These are phyloP conservation scores for Candida nitratophila DNA, from an alignment of 805 yeast species.

Conservation along the genomic window DNA sequence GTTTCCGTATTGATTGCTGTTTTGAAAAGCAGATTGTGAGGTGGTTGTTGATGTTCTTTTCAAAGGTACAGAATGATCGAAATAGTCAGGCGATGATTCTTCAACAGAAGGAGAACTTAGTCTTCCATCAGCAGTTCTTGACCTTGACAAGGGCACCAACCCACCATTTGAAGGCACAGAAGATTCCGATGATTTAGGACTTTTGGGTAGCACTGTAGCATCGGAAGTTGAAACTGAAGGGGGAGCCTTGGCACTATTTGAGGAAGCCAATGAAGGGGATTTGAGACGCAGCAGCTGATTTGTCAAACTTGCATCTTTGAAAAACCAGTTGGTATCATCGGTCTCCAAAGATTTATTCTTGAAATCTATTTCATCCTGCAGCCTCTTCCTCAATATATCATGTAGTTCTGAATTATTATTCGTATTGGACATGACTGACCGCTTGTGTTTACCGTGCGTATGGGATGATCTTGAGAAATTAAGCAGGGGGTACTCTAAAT, in stretches of 20 bases:
- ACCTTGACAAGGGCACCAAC: conserved; percentile 12
- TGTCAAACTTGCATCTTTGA: conserved; percentile 12
- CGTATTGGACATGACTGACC: background rate
- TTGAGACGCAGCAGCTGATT: conserved; percentile 13
- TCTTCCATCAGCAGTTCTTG: conserved; percentile 20
- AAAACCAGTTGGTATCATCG: conserved; percentile 25
- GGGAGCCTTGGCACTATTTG: conserved; percentile 18
- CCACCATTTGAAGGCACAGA: background rate
- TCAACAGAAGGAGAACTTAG: background rate
- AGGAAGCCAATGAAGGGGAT: conserved; percentile 18
- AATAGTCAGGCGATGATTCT: conserved; percentile 2
- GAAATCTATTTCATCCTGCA: conserved; percentile 18
- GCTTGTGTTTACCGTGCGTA: no score
- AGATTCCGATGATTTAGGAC: background rate
- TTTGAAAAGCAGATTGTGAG: conserved; percentile 7
- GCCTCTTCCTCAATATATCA: conserved; percentile 19
- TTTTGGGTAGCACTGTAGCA: conserved; percentile 2
- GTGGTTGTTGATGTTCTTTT: conserved; percentile 23
- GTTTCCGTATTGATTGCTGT: background rate
- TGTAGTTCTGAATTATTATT: conserved; percentile 13
- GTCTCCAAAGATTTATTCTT: conserved; percentile 13
- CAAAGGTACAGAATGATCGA: conserved; percentile 6
- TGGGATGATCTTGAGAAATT: no score
- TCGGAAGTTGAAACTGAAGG: conserved; percentile 17
- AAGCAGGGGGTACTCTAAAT: no score